These are phyloP conservation scores for Prunus davidiana DNA, from an alignment of 306 rosid species.

Conservation along the genomic window DNA sequence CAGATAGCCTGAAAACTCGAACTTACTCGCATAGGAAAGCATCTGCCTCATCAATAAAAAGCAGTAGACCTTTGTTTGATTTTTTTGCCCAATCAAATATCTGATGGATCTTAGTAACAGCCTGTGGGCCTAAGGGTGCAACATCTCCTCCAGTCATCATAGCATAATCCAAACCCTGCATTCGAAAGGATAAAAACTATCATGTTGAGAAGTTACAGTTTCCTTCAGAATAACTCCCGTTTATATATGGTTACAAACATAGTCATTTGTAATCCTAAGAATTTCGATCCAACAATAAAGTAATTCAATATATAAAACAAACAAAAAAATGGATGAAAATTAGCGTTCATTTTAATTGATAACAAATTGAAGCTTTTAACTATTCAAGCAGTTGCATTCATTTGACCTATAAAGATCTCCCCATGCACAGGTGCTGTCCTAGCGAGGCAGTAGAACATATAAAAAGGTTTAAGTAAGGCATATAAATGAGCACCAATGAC, in stretches of 20 bases:
- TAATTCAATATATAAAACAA: not conserved
- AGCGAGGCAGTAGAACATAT: not conserved
- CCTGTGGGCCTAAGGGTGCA: constrained; percentile 94
- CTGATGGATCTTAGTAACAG: constrained; percentile 96
- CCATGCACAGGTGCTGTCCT: not conserved
- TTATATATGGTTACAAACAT: not conserved
- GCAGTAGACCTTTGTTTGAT: constrained; percentile 82
- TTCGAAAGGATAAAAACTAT: not conserved
- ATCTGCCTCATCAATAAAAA: constrained; percentile 98
- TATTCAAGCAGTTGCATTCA: not conserved
- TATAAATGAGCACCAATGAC: not conserved
- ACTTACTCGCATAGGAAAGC: constrained; percentile 99
- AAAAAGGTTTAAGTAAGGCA: not conserved
- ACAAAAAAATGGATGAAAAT: not conserved
- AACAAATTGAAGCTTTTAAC: not conserved
- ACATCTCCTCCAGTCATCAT: constrained; percentile 99
- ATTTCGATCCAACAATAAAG: not conserved
- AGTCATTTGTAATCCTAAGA: not conserved
- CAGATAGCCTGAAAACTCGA: not conserved
- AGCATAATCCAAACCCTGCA: constrained; percentile 98
- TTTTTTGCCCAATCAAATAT: constrained; percentile 99
- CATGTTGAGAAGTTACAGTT: not conserved
- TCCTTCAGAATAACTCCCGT: not conserved
- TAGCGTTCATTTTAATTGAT: not conserved
- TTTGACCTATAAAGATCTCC: not conserved